A percentile compares a stretch with the other conserved stretches of the same genome.
Evolutionary conservation across 2,329 filamentous ascomycete genomes (phyloP).

Genomic region (Lomentospora prolificans): DNA sequence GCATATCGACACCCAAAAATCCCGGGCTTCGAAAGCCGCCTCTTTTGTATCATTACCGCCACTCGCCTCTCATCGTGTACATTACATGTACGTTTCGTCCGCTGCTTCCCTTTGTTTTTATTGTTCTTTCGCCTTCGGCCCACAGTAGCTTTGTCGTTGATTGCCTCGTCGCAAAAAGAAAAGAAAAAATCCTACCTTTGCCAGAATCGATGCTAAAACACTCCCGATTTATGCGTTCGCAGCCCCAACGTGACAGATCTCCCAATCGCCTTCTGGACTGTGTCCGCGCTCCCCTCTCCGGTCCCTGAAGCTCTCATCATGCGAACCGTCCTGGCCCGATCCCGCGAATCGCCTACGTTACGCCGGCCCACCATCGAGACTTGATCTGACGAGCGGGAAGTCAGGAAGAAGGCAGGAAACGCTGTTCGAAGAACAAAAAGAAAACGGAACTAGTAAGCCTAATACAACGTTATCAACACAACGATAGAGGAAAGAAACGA

Average conservation of each 20-base stretch:
- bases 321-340: conserved; percentile 5
- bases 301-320: conserved; percentile 3
- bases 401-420: neutral
- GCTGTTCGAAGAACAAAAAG: neutral
- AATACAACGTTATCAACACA: neutral
- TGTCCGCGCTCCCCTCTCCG: neutral
- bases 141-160: neutral
- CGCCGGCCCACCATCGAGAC: neutral
- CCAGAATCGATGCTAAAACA: conserved; percentile 10
- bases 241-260: conserved; percentile 5
- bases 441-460: neutral
- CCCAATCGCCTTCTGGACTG: neutral
- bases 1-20: too few species aligned
- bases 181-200: conserved; percentile 1
- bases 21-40: too few species aligned
- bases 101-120: too few species aligned
- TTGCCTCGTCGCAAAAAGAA: neutral
- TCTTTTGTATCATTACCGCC: neutral
- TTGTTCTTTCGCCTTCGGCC: too few species aligned
- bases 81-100: neutral
- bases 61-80: neutral
- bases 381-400: neutral
- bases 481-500: neutral
- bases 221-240: conserved; percentile 7
- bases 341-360: neutral